These are phyloP conservation scores for Fusarium sterilihyphosum DNA, from an alignment of 2,329 filamentous ascomycete genomes.

Conservation along the genomic window DNA sequence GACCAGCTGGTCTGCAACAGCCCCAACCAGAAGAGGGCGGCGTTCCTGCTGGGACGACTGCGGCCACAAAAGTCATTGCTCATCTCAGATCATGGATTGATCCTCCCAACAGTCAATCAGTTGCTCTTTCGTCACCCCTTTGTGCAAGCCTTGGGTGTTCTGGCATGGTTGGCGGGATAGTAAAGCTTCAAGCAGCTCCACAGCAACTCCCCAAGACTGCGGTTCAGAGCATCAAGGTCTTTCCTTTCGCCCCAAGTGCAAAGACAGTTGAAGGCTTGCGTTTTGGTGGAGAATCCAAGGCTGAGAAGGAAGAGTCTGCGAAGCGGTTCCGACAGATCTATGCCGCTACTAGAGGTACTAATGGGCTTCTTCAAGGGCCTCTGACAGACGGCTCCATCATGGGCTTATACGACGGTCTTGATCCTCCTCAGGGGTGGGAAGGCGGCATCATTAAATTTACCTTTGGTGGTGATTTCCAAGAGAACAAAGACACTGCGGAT, in stretches of 20 bases:
- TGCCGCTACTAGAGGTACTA: slow-evolving; percentile 61
- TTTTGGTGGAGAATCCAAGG: slow-evolving; percentile 88
- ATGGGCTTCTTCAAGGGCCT: slow-evolving; percentile 81
- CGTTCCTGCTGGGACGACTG: slow-evolving; percentile 57
- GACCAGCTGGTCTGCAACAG: slow-evolving; percentile 79
- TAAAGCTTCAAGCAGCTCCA: slow-evolving; percentile 87
- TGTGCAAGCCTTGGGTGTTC: slow-evolving; percentile 77
- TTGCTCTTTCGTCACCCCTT: slow-evolving; percentile 80
- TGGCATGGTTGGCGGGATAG: slow-evolving; percentile 83
- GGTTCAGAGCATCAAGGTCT: slow-evolving; percentile 76
- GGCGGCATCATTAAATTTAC: slow-evolving; percentile 87
- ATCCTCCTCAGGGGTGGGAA: slow-evolving; percentile 73
- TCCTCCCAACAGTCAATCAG: slow-evolving; percentile 82
- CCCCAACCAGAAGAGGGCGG: slow-evolving; percentile 74
- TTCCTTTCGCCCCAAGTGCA: slow-evolving; percentile 74
- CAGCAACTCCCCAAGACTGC: slow-evolving; percentile 73
- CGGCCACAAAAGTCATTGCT: slow-evolving; percentile 74
- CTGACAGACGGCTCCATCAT: slow-evolving; percentile 90
- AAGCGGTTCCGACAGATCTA: slow-evolving; percentile 79
- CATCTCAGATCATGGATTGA: slow-evolving; percentile 83
- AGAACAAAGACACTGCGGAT: slow-evolving; percentile 59
- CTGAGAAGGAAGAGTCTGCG: slow-evolving; percentile 80
- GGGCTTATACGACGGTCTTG: slow-evolving; percentile 64
- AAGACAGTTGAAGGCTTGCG: slow-evolving; percentile 74
- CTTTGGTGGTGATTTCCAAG: slow-evolving; percentile 50